Percentiles rank a stretch among this genome's conserved stretches.
phyloP scores from a whole-genome alignment of 352 stramenopile genomes.

The Globisporangium solare region DNA sequence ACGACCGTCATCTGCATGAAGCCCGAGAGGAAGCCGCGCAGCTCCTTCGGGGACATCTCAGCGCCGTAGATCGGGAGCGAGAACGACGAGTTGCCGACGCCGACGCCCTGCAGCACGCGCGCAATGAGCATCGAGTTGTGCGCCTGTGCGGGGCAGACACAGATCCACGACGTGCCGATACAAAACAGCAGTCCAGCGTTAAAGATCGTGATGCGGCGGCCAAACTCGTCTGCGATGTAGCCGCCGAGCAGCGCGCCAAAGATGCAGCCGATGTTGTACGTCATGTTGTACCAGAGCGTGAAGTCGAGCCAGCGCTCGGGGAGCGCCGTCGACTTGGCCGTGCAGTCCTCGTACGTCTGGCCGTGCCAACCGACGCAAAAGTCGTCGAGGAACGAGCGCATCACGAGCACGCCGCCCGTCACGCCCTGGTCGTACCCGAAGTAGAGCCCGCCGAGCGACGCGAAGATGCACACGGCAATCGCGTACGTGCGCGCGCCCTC shows the following conservation, averaged over 20 bases:
- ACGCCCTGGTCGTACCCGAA: constrained; percentile 40
- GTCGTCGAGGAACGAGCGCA: constrained; percentile 30
- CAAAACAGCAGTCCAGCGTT: constrained; percentile 28
- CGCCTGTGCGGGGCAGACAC: constrained; percentile 10
- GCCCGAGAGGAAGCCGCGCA: constrained; percentile 27
- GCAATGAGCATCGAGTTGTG: constrained; percentile 17
- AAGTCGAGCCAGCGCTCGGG: constrained; percentile 27
- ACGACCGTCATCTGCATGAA: constrained; percentile 31
- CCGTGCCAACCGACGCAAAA: constrained; percentile 28
- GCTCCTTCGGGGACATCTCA: constrained; percentile 30
- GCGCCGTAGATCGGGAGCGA: constrained; percentile 29
- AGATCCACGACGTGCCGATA: constrained; percentile 24
- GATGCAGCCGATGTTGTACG: constrained; percentile 36
- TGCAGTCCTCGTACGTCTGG: constrained; percentile 23
- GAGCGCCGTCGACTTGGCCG: constrained; percentile 9
- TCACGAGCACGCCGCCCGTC: constrained; percentile 32
- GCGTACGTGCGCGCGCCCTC: constrained; percentile 28
- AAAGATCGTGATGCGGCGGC: constrained; percentile 29
- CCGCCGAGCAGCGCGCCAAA: constrained; percentile 25
- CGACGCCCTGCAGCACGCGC: constrained; percentile 23
- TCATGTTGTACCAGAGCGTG: constrained; percentile 26
- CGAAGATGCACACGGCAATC: constrained; percentile 35
- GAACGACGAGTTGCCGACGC: constrained; percentile 33
- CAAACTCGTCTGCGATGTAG: constrained; percentile 25
- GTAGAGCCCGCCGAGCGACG: constrained; percentile 32